Percentiles rank a stretch among this genome's conserved stretches.
Evolutionary conservation across 495 filamentous ascomycete species (phyloP).

Genomic region (Penicillium waksmanii): DNA sequence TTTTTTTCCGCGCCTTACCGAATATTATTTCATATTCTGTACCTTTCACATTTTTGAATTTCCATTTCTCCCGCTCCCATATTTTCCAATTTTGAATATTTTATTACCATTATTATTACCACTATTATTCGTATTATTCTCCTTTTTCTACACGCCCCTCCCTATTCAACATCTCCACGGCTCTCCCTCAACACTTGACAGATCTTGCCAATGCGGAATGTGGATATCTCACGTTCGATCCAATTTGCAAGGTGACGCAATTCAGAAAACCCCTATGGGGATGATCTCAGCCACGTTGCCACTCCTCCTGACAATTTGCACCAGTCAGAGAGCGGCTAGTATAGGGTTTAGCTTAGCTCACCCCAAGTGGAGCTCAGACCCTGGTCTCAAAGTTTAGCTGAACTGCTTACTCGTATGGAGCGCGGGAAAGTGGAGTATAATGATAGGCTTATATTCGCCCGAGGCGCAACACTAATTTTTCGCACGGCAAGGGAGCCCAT

Average conservation of each 20-base stretch:
- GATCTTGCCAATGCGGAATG: not conserved
- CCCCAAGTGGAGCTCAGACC: not conserved
- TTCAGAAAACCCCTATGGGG: not conserved
- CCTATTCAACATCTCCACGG: not conserved
- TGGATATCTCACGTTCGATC: not conserved
- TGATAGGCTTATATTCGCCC: not conserved
- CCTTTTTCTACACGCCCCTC: not conserved
- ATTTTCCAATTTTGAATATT: not conserved
- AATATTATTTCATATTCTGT: not conserved
- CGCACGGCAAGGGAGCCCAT: not conserved
- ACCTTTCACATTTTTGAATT: not conserved
- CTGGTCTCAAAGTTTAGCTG: constrained; percentile 1
- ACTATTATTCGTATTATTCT: not conserved
- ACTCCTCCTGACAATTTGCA: not conserved
- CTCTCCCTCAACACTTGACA: not conserved
- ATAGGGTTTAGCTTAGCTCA: constrained; percentile 2
- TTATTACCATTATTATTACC: no score
- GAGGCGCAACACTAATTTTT: not conserved
- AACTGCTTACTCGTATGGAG: not conserved
- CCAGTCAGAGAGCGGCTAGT: not conserved
- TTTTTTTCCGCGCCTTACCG: not conserved
- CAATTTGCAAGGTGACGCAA: not conserved
- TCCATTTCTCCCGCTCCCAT: not conserved
- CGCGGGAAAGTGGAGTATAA: not conserved
- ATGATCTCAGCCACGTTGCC: not conserved